Evolutionary conservation across 768 basidiomycete genomes (phyloP).

Genomic region (Saitozyma podzolica): DNA sequence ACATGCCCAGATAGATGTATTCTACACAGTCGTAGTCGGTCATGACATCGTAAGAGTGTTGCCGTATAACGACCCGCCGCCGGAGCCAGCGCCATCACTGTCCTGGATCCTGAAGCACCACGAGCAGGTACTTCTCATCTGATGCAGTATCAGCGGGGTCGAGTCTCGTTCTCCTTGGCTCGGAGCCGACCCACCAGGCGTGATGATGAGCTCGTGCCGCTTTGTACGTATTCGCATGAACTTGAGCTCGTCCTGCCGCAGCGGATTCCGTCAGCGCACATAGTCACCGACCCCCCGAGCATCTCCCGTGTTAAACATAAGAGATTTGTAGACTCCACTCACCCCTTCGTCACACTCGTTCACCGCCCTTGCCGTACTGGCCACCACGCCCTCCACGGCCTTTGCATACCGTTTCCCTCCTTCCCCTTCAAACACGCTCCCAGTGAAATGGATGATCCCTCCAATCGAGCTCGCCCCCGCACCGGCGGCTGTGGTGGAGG

Average conservation of each 20-base stretch:
- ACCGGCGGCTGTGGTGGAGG: neutral
- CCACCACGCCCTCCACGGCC: slow-evolving; percentile 62
- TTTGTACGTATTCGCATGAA: slow-evolving; percentile 90
- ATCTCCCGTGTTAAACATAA: neutral
- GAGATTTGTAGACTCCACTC: slow-evolving; percentile 26
- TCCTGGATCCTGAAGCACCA: slow-evolving; percentile 54
- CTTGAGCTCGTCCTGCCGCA: slow-evolving; percentile 71
- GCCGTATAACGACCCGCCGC: too few species aligned
- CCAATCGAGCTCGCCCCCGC: slow-evolving; percentile 7
- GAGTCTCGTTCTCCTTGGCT: neutral
- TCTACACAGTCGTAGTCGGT: too few species aligned
- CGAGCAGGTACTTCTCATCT: slow-evolving; percentile 80
- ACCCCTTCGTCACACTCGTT: slow-evolving; percentile 72
- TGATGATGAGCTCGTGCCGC: slow-evolving; percentile 90
- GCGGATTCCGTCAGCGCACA: neutral
- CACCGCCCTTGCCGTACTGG: slow-evolving; percentile 72
- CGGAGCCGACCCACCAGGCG: slow-evolving; percentile 66
- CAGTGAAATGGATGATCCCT: slow-evolving; percentile 70
- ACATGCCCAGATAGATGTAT: too few species aligned
- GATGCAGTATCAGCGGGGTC: slow-evolving; percentile 4
- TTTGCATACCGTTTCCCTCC: slow-evolving; percentile 46
- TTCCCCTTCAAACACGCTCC: slow-evolving; percentile 48
- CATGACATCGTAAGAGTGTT: too few species aligned
- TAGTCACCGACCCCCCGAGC: neutral
- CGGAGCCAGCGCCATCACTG: slow-evolving; percentile 14